These are phyloP conservation scores for Evansstolkia leycettana DNA, from an alignment of 495 filamentous ascomycete genomes.

Conservation along the genomic window DNA sequence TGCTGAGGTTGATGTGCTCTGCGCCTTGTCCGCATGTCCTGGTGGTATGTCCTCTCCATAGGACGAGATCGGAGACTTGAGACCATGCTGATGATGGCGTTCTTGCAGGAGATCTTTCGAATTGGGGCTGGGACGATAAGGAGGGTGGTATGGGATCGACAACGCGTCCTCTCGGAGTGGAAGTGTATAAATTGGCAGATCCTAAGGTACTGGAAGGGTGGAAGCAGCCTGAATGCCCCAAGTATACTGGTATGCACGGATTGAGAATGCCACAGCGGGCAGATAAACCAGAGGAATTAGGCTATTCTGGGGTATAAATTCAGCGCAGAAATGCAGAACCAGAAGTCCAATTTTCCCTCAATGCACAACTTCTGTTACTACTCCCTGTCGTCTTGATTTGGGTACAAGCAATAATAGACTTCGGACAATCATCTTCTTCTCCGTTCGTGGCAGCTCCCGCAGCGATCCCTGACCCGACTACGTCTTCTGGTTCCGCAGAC, in stretches of 20 bases:
- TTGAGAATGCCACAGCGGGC: slow-evolving; percentile 35
- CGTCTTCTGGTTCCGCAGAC: too few species aligned
- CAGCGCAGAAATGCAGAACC: too few species aligned
- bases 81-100: slow-evolving; percentile 14
- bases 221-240: slow-evolving; percentile 42
- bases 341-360: too few species aligned
- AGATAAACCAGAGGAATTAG: slow-evolving; percentile 10
- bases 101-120: slow-evolving; percentile 53
- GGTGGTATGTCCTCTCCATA: slow-evolving; percentile 26
- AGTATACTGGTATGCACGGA: slow-evolving; percentile 58
- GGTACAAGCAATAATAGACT: too few species aligned
- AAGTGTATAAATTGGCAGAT: slow-evolving; percentile 52
- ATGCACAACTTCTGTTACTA: too few species aligned
- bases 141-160: slow-evolving; percentile 55
- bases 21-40: slow-evolving; percentile 54
- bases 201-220: slow-evolving; percentile 40
- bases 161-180: slow-evolving; percentile 59
- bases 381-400: too few species aligned
- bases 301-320: slow-evolving; percentile 22
- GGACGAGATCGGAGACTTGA: background rate
- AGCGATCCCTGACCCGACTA: too few species aligned
- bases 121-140: slow-evolving; percentile 64
- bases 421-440: too few species aligned
- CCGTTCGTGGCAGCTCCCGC: too few species aligned
- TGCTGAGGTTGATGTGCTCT: slow-evolving; percentile 62